Base-by-base conservation (phyloP, 202 grass and related monocot species). In the Elaeis oleifera region DNA sequence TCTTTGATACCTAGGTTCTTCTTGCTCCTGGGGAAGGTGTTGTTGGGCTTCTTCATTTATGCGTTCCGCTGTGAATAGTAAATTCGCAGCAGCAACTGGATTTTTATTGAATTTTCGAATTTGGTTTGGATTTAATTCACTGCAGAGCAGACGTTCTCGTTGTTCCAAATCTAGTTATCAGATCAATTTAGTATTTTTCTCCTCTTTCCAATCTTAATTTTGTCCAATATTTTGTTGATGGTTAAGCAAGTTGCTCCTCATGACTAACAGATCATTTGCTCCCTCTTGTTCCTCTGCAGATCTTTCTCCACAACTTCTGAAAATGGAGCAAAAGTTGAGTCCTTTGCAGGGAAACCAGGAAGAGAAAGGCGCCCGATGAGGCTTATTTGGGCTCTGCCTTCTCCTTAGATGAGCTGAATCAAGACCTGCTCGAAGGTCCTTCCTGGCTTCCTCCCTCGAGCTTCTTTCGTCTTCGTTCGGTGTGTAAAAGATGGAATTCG, bases 341-440 rank as follows among this genome's bases (percentile, higher is more conserved):
- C 26, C 32, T 15, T 51, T 29, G 18, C 50, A 21, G 26, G 51
- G 51, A 68, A 55, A 32, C 6, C 19, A 80, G 62, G 65, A 89
- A 85, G 58, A 77, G 82, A 56, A 94, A 72, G 73, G 32, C 69
- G 27, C 17, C 25, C 51, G 64, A 68, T 29, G 52, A 55, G 0
- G 14, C 4, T 14, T 5, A 63, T 51, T 24, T 44, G 20, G 48
- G 3, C 19, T 50, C 59, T 27, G 3, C 4, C 49, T 52, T 79
- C 0, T 59, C 79, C 13, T 73, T 97, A 13, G 77, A 73, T 1
- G 78, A 80, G 25, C 83, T 97, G 61, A 81, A 92, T 73, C 79
- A 92, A 59, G 94, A 97, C 80, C 74, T 97, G 69, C 82, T 97
- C 4, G 94, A 97, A 65, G 56, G 82, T 97, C 53, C 84, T 97